These are phyloP conservation scores for Nicotiana otophora DNA, from an alignment of 257 asterid genomes.

Conservation along the genomic window DNA sequence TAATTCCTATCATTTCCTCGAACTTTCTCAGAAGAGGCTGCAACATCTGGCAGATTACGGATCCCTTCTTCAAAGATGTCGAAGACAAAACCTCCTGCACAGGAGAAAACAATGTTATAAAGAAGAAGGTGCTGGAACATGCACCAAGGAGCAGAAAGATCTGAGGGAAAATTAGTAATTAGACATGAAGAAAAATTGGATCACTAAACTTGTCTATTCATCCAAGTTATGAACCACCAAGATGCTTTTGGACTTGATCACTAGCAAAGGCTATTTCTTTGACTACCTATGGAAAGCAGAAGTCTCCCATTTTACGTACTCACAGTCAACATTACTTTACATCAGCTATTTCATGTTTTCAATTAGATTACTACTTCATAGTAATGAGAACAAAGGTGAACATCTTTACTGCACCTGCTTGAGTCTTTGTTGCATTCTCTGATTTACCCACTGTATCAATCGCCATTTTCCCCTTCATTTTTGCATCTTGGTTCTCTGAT, in stretches of 20 bases:
- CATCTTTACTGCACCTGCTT: slow-evolving; percentile 27
- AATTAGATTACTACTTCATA: neutral
- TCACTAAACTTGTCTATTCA: neutral
- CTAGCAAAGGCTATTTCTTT: slow-evolving; percentile 3
- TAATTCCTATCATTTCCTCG: slow-evolving; percentile 17
- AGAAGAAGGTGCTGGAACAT: neutral
- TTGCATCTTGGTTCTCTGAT: slow-evolving; percentile 16
- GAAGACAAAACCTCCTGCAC: slow-evolving; percentile 22
- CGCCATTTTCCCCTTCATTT: slow-evolving; percentile 14
- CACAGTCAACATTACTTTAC: neutral
- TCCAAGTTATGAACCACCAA: neutral
- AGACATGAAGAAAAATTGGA: neutral
- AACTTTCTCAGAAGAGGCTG: slow-evolving; percentile 23
- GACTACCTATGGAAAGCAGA: neutral
- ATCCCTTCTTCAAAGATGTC: slow-evolving; percentile 23
- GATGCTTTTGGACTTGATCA: neutral
- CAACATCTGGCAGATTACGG: slow-evolving; percentile 15
- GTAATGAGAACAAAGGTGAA: neutral
- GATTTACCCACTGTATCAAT: slow-evolving; percentile 12
- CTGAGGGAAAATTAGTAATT: neutral
- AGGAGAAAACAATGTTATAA: neutral
- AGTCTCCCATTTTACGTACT: neutral
- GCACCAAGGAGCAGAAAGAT: neutral
- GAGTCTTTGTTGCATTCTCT: slow-evolving; percentile 10
- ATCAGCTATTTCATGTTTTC: neutral